Evolutionary conservation across 495 filamentous ascomycete species (phyloP).

Genomic region (Acidomyces sp.): DNA sequence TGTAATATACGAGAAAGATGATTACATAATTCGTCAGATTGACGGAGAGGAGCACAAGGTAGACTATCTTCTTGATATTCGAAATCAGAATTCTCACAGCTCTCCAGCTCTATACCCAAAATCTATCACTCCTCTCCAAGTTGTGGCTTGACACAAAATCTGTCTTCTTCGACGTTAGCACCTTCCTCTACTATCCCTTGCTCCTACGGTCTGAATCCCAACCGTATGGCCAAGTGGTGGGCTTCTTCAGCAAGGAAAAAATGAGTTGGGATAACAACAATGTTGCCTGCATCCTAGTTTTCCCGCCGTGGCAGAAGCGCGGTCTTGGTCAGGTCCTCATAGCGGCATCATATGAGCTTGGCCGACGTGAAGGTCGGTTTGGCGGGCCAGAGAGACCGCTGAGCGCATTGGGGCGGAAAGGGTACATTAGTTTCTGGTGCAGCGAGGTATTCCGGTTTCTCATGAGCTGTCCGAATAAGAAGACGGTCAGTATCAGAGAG

Average conservation of each 20-base stretch:
- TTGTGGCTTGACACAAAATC: constrained; percentile 96
- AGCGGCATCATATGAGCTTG: constrained; percentile 84
- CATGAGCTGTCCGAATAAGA: constrained; percentile 31
- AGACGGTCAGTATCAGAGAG: constrained; percentile 40
- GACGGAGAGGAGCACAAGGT: constrained; percentile 75
- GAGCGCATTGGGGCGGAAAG: constrained; percentile 64
- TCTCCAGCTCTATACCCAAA: constrained; percentile 74
- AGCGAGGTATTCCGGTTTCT: constrained; percentile 59
- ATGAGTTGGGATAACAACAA: constrained; percentile 98
- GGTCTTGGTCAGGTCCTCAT: constrained; percentile 83
- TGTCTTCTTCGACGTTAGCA: constrained; percentile 90
- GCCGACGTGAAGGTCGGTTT: constrained; percentile 67
- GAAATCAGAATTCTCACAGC: not conserved
- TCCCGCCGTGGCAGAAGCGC: constrained; percentile 87
- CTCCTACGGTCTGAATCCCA: constrained; percentile 34
- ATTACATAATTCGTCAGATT: constrained; percentile 69
- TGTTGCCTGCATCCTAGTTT: constrained; percentile 88
- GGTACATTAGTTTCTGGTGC: constrained; percentile 75
- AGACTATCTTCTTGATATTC: constrained; percentile 21
- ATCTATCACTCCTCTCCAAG: constrained; percentile 92
- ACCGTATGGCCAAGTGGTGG: constrained; percentile 48
- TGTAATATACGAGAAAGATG: constrained; percentile 45
- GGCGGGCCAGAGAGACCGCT: constrained; percentile 92
- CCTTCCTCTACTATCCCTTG: constrained; percentile 91
- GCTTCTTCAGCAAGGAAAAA: constrained; percentile 98